A percentile compares a stretch with the other conserved stretches of the same genome.
Evolutionary conservation across 2,329 filamentous ascomycete species (phyloP).

Genomic region (Fusarium sp.): DNA sequence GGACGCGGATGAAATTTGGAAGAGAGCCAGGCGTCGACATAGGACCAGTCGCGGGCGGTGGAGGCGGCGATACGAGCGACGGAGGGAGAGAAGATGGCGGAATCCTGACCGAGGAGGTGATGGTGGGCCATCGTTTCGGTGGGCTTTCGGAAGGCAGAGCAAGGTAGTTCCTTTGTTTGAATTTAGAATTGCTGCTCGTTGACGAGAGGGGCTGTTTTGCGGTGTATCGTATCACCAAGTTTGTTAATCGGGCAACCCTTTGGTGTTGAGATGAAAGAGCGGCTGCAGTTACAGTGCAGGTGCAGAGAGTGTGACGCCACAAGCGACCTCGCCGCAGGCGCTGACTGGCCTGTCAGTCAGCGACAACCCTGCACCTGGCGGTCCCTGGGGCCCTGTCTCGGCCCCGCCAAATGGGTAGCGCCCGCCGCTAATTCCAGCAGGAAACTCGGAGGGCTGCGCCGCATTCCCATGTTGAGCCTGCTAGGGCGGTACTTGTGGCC

Average conservation of each 20-base stretch:
- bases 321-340: conserved; percentile 10
- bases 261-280: conserved; percentile 10
- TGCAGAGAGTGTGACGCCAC: conserved; percentile 25
- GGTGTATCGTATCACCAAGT: not conserved
- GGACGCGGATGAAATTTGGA: conserved; percentile 74
- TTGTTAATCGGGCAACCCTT: not conserved
- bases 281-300: not conserved
- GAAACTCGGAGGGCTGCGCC: conserved; percentile 9
- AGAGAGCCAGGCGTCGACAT: conserved; percentile 85
- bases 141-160: not conserved
- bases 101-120: conserved; percentile 43
- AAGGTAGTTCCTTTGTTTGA: not conserved
- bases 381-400: not conserved
- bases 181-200: not conserved
- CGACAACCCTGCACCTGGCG: conserved; percentile 3
- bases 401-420: conserved; percentile 29
- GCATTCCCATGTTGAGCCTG: not conserved
- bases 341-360: conserved; percentile 4
- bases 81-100: conserved; percentile 75
- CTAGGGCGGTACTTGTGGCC: conserved; percentile 35
- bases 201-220: not conserved
- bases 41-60: conserved; percentile 90
- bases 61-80: conserved; percentile 81
- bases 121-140: conserved; percentile 40
- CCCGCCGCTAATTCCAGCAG: conserved; percentile 37